Evolutionary conservation across 306 rosid genomes (phyloP), one percentile per base, ranked within the genome.

Genomic region (Acacia acuminata): DNA sequence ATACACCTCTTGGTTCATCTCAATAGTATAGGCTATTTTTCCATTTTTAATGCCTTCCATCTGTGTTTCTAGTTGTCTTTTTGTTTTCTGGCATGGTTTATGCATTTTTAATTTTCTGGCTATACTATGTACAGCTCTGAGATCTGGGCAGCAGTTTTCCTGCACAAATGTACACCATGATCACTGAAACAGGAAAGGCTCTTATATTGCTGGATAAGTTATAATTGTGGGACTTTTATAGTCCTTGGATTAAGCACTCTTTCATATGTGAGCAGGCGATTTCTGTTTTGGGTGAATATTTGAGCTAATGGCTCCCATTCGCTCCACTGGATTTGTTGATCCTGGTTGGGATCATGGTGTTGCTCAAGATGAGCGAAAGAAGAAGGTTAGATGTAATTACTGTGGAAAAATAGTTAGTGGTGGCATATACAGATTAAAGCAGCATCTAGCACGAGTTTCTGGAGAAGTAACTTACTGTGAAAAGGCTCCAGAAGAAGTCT

Each of bases 361-460:
- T 81, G 97, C 99, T 75, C 98, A 93, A 85, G 99, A 96, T 79
- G 99, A 91, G 90, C 90, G 91, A 82, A 96, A 96, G 89, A 96
- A 93, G 95, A 96, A 93, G 84, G 99, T 96, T 74, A 92, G 92
- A 79, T 96, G 99, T 88, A 96, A 96, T 84, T 96, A 93, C 88
- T 93, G 99, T 78, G 99, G 99, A n/a, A 96, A 96, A 90, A 44
- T 96, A 80, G 99, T 96, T 61, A 96, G 99, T 71, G 99, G 99
- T 78, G 99, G 99, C 61, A 93, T 93, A 82, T 96, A 93, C 88
- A 88, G 98, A 86, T 86, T 96, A 80, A 96, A 96, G 88, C 99
- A 96, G 90, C 99, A 96, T 87, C 89, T 96, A 86, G 98, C 99
- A 67, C 93, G 98, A 82, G 93, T 96, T 78, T 96, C 98, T 68